Evolutionary conservation across 2,329 filamentous ascomycete species (phyloP).

Genomic region (Fusarium globosum): DNA sequence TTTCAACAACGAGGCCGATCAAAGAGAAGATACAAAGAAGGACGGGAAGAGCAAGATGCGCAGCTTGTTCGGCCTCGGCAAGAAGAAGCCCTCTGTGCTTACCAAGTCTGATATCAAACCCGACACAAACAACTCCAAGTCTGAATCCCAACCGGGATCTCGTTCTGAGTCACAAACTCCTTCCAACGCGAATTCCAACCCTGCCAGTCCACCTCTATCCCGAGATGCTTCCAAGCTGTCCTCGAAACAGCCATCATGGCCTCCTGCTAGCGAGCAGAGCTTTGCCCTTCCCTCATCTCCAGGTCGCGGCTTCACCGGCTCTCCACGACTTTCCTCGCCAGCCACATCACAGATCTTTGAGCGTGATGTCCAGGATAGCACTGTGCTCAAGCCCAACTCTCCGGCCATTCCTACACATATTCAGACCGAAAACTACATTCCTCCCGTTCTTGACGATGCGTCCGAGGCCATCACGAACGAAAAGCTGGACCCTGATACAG

Average conservation of each 20-base stretch:
- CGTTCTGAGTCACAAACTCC: constrained; percentile 44
- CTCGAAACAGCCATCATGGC: constrained; percentile 55
- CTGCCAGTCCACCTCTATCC: constrained; percentile 49
- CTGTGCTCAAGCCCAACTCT: constrained; percentile 74
- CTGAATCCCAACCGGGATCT: constrained; percentile 26
- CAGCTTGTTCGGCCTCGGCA: constrained; percentile 69
- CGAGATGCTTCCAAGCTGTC: constrained; percentile 53
- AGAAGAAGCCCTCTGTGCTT: constrained; percentile 61
- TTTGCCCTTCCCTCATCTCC: constrained; percentile 71
- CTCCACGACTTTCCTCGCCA: constrained; percentile 81
- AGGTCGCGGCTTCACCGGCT: constrained; percentile 72
- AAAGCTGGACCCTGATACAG: constrained; percentile 84
- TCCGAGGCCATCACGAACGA: constrained; percentile 92
- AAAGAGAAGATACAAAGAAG: constrained; percentile 33
- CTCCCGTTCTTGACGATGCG: constrained; percentile 88
- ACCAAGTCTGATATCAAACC: constrained; percentile 28
- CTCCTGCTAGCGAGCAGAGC: constrained; percentile 56
- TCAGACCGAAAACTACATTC: constrained; percentile 93
- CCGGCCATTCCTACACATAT: constrained; percentile 94
- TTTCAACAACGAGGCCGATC: constrained; percentile 57
- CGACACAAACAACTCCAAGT: constrained; percentile 24
- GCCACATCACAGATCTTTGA: constrained; percentile 89
- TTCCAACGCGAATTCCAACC: constrained; percentile 50
- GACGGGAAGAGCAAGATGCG: constrained; percentile 62
- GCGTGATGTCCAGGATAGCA: constrained; percentile 88